Conservation (phyloP, 169 alveolate genomes). For the Condylostoma magnum region DNA sequence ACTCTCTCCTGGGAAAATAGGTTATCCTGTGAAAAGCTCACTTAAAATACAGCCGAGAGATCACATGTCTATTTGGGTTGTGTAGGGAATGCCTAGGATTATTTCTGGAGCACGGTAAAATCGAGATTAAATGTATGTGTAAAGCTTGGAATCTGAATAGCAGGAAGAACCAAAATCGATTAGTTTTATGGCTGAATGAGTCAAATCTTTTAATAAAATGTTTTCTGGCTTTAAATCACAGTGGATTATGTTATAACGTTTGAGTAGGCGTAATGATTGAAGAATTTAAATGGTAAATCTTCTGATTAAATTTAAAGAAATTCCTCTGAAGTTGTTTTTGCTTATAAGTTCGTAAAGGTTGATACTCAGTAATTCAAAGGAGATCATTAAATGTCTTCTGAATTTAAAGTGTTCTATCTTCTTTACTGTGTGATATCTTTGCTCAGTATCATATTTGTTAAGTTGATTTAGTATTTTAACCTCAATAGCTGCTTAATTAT, state of each 20-base stretch:
- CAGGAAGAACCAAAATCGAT: constrained; percentile 77
- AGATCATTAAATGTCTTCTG: not conserved
- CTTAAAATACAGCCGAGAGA: constrained; percentile 69
- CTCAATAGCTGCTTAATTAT: constrained; percentile 73
- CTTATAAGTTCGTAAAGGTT: not conserved
- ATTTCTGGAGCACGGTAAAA: constrained; percentile 77
- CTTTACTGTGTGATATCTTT: constrained; percentile 44
- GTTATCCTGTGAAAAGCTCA: constrained; percentile 67
- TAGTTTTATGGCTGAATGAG: constrained; percentile 53
- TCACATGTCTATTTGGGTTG: constrained; percentile 68
- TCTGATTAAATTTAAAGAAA: not conserved
- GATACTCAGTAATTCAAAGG: not conserved
- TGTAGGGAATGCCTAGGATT: constrained; percentile 50
- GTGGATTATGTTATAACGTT: constrained; percentile 62
- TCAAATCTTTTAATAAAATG: constrained; percentile 56
- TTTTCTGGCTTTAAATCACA: constrained; percentile 86
- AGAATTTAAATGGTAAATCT: constrained; percentile 30
- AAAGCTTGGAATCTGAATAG: constrained; percentile 46
- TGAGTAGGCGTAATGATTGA: constrained; percentile 51
- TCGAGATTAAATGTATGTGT: constrained; percentile 68
- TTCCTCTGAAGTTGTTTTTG: not conserved
- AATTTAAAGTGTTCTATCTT: constrained; percentile 1
- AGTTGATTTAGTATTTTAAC: constrained; percentile 61
- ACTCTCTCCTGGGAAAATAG: constrained; percentile 73
- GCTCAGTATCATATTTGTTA: constrained; percentile 59